Percentiles rank a stretch among this genome's conserved stretches.
phyloP scores from a whole-genome alignment of 23 red algal species.

The Gracilaria caudata region DNA sequence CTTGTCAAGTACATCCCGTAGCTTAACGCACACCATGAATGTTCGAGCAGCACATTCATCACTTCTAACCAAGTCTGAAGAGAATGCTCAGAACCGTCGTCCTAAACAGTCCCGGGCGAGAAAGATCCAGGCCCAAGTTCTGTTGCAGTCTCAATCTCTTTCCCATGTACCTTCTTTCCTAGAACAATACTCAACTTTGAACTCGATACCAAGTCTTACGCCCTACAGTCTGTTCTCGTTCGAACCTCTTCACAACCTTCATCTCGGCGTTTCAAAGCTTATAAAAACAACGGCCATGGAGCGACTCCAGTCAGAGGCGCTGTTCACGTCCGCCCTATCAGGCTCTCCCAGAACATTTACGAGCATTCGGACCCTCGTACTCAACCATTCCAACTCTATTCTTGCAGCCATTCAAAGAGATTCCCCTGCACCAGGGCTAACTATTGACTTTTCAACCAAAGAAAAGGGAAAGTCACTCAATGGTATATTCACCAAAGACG shows the following conservation, averaged over 20 bases:
- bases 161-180: background rate
- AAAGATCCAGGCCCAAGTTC: background rate
- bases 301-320: background rate
- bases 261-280: conserved; percentile 5
- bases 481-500: background rate
- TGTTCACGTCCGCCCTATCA: background rate
- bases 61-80: background rate
- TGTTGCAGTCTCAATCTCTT: background rate
- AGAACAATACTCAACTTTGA: background rate
- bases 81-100: background rate
- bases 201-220: background rate
- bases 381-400: conserved; percentile 9
- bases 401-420: background rate
- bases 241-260: conserved; percentile 27
- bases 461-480: background rate
- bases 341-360: background rate
- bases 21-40: background rate
- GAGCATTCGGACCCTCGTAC: background rate
- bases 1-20: background rate
- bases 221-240: conserved; percentile 23
- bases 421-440: background rate
- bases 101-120: background rate
- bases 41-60: background rate
- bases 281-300: conserved; percentile 18
- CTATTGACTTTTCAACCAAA: background rate